Evolutionary conservation across 2,329 filamentous ascomycete genomes (phyloP).

Genomic region (Atkinsonella texensis): DNA sequence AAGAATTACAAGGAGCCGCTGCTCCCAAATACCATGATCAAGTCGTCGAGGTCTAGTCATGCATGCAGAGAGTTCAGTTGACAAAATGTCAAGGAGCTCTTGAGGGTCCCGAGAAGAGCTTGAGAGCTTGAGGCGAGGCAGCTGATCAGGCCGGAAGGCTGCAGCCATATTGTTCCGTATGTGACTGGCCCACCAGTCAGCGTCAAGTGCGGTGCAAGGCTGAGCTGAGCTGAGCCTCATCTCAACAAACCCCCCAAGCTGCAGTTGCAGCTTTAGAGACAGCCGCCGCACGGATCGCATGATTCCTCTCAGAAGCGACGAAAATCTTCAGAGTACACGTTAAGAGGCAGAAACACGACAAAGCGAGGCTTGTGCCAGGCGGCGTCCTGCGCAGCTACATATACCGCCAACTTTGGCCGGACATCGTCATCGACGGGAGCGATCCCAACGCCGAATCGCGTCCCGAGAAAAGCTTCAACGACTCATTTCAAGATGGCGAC

Average conservation of each 20-base stretch:
- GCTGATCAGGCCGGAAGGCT: not conserved
- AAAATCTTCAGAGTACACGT: too few relatives aligned
- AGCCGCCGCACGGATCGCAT: not conserved
- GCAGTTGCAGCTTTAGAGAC: not conserved
- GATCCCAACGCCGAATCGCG: not conserved
- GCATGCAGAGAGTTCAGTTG: not conserved
- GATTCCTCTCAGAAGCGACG: not conserved
- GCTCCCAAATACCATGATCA: too few relatives aligned
- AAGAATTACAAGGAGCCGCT: too few relatives aligned
- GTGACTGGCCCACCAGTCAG: not conserved
- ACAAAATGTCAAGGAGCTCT: not conserved
- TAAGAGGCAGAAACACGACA: not conserved
- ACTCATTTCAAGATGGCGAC: conserved; percentile 29
- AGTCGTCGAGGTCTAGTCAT: too few relatives aligned
- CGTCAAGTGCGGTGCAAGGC: not conserved
- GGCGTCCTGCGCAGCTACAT: too few relatives aligned
- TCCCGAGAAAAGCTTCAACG: too few relatives aligned
- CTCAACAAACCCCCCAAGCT: not conserved
- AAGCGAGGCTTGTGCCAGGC: too few relatives aligned
- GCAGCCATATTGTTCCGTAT: not conserved
- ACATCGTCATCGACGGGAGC: conserved; percentile 1
- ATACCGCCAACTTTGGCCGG: not conserved
- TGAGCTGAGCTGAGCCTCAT: not conserved
- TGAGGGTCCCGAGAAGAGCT: not conserved
- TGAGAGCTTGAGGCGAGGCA: too few relatives aligned